Evolutionary conservation across 1,139 yeast species (phyloP).

Genomic region (Hanseniaspora uvarum): DNA sequence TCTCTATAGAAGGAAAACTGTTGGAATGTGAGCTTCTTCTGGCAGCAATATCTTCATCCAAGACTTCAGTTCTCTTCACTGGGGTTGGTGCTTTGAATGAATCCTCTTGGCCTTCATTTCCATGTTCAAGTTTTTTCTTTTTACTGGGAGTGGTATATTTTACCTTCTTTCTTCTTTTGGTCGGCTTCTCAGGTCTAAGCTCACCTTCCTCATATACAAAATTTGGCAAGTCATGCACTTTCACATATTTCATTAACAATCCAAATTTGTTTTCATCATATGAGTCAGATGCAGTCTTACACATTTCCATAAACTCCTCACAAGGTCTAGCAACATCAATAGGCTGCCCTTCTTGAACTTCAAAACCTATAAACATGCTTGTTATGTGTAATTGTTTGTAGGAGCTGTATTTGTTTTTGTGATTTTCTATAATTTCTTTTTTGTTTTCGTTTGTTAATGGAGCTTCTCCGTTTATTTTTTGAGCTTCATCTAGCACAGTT

Average conservation of each 20-base stretch:
- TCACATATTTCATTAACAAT: constrained; percentile 64
- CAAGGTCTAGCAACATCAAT: constrained; percentile 88
- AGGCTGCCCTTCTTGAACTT: constrained; percentile 49
- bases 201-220: constrained; percentile 80
- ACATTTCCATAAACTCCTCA: constrained; percentile 69
- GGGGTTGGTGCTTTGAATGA: constrained; percentile 9
- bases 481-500: constrained; percentile 8
- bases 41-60: neutral
- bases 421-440: constrained; percentile 20
- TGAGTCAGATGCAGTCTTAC: constrained; percentile 61
- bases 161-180: constrained; percentile 38
- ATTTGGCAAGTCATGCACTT: constrained; percentile 69
- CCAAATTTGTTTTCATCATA: constrained; percentile 47
- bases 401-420: constrained; percentile 20
- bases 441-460: constrained; percentile 18
- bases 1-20: constrained; percentile 7
- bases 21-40: constrained; percentile 10
- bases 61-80: neutral
- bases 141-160: constrained; percentile 27
- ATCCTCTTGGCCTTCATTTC: constrained; percentile 2
- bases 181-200: constrained; percentile 50
- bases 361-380: constrained; percentile 70
- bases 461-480: constrained; percentile 17
- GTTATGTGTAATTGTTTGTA: constrained; percentile 50
- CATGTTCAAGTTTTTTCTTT: constrained; percentile 28